Conservation (phyloP, 176 grass and related monocot genomes). For the Avena insularis region DNA sequence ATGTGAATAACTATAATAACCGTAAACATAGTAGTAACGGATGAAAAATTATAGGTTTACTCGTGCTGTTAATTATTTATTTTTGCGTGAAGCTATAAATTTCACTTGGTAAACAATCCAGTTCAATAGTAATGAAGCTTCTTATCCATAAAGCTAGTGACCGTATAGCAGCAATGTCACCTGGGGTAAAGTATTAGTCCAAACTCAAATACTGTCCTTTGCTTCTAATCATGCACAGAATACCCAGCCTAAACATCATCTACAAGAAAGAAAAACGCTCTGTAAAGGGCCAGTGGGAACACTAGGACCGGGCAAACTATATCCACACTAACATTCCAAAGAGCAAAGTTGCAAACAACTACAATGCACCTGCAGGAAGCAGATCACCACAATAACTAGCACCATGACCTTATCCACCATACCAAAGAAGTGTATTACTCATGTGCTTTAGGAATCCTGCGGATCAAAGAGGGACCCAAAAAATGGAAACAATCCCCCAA, state of each 20-base stretch:
- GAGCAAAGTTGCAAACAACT: too few species aligned
- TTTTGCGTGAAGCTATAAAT: too few species aligned
- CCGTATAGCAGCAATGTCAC: background rate
- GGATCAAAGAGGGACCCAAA: background rate
- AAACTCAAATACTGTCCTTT: background rate
- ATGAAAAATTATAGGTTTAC: too few species aligned
- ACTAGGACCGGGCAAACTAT: too few species aligned
- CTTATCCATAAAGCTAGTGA: background rate
- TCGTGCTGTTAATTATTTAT: too few species aligned
- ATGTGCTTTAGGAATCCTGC: background rate
- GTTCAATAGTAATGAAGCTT: background rate
- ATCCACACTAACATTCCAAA: too few species aligned
- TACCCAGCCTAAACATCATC: constrained; percentile 6
- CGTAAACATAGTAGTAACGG: background rate
- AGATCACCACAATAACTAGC: background rate
- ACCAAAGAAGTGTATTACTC: background rate
- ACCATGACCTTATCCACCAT: background rate
- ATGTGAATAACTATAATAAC: constrained; percentile 8
- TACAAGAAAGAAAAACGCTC: background rate
- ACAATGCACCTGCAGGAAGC: background rate
- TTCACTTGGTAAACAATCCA: background rate
- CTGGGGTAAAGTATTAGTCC: background rate
- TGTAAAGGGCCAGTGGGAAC: too few species aligned
- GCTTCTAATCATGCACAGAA: constrained; percentile 1
- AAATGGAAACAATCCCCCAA: background rate